Percentiles rank a stretch among this genome's conserved stretches.
These are phyloP conservation scores for Acanthamoeba triangularis DNA, from an alignment of 208 protist species.

Conservation along the genomic window DNA sequence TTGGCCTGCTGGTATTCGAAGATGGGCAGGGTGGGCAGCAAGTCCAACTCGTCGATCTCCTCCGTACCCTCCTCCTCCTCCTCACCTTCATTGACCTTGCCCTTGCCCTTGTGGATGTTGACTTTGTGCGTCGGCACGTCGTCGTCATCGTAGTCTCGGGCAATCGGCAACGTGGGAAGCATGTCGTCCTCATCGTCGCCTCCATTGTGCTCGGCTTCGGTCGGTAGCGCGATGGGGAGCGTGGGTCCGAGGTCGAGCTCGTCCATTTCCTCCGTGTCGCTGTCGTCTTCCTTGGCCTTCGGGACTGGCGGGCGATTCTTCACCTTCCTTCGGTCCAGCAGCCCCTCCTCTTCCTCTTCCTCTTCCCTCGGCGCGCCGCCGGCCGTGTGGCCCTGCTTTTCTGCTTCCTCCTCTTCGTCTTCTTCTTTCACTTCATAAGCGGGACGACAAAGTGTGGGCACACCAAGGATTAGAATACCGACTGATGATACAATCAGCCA, in stretches of 20 bases:
- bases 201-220: not conserved
- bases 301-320: not conserved
- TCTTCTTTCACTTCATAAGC: not conserved
- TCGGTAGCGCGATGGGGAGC: not conserved
- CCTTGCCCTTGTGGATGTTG: not conserved
- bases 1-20: not conserved
- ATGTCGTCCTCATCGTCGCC: not conserved
- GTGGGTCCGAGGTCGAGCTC: constrained; percentile 36
- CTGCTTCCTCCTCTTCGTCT: not conserved
- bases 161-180: not conserved
- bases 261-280: constrained; percentile 64
- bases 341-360: constrained; percentile 5
- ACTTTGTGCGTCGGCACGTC: not conserved
- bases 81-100: not conserved
- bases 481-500: not conserved
- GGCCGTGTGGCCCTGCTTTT: not conserved
- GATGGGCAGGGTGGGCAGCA: constrained; percentile 55
- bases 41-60: constrained; percentile 2
- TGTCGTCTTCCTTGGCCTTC: not conserved
- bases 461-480: not conserved
- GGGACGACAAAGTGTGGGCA: not conserved
- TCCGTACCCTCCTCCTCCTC: constrained; percentile 12
- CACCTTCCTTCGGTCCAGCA: not conserved
- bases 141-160: not conserved
- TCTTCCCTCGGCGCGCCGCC: not conserved